These are phyloP conservation scores for Fusarium agapanthi DNA, from an alignment of 2,329 filamentous ascomycete genomes.

Conservation along the genomic window DNA sequence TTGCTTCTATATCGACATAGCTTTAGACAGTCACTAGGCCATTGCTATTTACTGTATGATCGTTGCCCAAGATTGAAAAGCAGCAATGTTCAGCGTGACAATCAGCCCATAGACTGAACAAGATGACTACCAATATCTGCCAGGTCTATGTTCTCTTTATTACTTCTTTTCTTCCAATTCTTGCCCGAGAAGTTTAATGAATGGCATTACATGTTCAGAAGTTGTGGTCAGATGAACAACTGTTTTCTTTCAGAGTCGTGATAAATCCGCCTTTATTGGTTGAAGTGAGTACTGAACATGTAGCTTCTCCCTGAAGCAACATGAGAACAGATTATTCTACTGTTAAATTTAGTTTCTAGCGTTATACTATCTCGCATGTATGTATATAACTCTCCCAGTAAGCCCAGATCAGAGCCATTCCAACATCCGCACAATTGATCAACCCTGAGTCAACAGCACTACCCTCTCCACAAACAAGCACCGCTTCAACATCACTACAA, in stretches of 20 bases:
- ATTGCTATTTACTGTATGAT: neutral
- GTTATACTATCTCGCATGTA: rapidly evolving
- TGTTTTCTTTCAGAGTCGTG: neutral
- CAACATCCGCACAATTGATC: neutral
- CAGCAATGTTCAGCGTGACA: neutral
- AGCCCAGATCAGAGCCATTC: neutral
- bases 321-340: neutral
- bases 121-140: neutral
- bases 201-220: neutral
- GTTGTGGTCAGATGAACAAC: neutral
- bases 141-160: rapidly evolving
- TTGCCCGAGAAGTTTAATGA: neutral
- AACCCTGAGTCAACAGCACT: neutral
- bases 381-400: neutral
- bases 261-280: neutral
- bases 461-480: neutral
- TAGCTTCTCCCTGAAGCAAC: rapidly evolving
- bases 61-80: no score
- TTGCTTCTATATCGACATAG: neutral
- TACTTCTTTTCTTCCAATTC: neutral
- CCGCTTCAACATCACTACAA: neutral
- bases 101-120: neutral
- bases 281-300: neutral
- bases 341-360: neutral
- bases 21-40: neutral